Evolutionary conservation across 108 stramenopile species (phyloP), one percentile per base, ranked within the genome.

Genomic region (Schizochytrium sp.): DNA sequence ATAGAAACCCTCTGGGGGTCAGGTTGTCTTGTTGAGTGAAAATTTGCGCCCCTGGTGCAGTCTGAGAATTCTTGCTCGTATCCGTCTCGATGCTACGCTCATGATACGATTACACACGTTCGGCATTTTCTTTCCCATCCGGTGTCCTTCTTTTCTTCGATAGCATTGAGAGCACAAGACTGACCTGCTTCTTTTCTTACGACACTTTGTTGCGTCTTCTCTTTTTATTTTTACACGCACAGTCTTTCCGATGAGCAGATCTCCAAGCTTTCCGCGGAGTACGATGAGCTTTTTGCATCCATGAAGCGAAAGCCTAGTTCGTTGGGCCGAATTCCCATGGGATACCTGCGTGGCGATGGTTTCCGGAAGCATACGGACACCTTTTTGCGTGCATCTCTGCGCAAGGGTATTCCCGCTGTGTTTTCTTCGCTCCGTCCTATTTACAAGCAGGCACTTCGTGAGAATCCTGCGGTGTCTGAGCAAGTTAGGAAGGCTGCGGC

Each of bases 351-450:
- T 21, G 93, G 95, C 29, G 94, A 96, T 12, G 93, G 91, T 48
- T 91, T 96, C 23, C 87, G 89, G 41, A 88, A 83, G n/a, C 88
- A 92, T 0, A 88, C 96, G 48, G 95, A 96, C 63, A 60, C 83
- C 43, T 96, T 95, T 87, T 94, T 96, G 92, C 95, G 94, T 43
- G 91, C 91, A 57, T 90, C 91, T 58, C 87, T 97, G 57, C 89
- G 92, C 48, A 96, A 97, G 89, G 97, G 97, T 29, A 96, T 97
- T 29, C 97, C 97, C 58, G 96, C 96, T 23, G 91, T 98, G 28
- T 96, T 96, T 58, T 76, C 90, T 5, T 97, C 98, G 91, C 92
- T 98, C 4, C 92, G 92, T 55, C 91, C 96, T 2, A 92, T 98
- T 51, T 91, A 71, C 43, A 58, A 90, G 5, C 48, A 57, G 63